Evolutionary conservation across 495 filamentous ascomycete species (phyloP).

Genomic region (Articulospora tetracladia): DNA sequence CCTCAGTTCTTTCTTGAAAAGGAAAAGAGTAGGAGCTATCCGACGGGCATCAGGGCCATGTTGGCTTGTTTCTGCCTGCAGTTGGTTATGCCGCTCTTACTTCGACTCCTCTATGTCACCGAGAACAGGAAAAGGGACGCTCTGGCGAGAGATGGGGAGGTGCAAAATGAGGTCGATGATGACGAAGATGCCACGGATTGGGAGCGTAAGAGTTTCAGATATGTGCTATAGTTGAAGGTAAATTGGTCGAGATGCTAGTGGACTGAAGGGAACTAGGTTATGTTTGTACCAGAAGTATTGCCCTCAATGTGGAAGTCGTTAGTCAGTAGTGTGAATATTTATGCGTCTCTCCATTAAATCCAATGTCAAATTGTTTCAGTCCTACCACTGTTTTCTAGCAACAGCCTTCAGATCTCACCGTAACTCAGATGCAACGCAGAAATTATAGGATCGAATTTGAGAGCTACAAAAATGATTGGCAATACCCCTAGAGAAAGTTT

Average conservation of each 20-base stretch:
- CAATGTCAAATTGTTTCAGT: too few species aligned
- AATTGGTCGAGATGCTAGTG: neutral
- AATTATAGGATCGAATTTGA: too few species aligned
- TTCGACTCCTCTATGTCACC: neutral
- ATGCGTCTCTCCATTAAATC: too few species aligned
- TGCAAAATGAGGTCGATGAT: neutral
- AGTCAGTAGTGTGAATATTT: too few species aligned
- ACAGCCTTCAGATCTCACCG: too few species aligned
- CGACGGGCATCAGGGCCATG: neutral
- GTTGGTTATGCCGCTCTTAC: neutral
- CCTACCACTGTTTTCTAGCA: too few species aligned
- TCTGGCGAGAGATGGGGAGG: neutral
- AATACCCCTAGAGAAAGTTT: too few species aligned
- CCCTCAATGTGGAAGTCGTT: too few species aligned
- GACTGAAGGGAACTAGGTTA: too few species aligned
- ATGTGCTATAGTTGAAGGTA: neutral
- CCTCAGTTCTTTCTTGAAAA: neutral
- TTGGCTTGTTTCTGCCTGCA: neutral
- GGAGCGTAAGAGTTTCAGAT: constrained; percentile 3
- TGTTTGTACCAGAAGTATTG: too few species aligned
- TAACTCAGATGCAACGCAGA: too few species aligned
- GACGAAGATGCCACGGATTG: neutral
- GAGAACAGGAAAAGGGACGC: neutral
- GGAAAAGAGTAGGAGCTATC: neutral
- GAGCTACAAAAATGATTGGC: too few species aligned